These are phyloP conservation scores for Collybiopsis confluens DNA, from an alignment of 768 basidiomycete species.

Conservation along the genomic window DNA sequence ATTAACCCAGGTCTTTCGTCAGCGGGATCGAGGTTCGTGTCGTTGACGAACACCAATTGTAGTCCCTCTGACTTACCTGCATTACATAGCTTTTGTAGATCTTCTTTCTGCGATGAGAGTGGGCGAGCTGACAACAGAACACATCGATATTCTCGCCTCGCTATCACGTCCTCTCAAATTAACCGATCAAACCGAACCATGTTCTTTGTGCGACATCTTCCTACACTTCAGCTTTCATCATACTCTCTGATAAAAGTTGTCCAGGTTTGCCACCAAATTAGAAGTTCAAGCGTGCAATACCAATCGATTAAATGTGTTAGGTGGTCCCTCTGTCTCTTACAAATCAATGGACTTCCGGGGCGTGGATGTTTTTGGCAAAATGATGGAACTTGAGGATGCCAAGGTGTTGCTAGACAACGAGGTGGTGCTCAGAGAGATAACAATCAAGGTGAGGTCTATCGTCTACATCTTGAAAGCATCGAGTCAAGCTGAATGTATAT, in stretches of 20 bases:
- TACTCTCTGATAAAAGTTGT: background rate
- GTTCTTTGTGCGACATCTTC: slow-evolving; percentile 57
- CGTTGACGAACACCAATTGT: background rate
- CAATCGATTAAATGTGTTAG: slow-evolving; percentile 49
- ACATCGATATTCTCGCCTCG: slow-evolving; percentile 49
- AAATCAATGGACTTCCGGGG: slow-evolving; percentile 42
- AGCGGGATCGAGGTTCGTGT: slow-evolving; percentile 50
- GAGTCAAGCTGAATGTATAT: background rate
- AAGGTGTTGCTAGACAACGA: slow-evolving; percentile 46
- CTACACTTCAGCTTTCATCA: background rate
- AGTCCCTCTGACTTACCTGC: background rate
- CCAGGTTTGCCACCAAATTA: slow-evolving; percentile 69
- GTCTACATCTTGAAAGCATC: slow-evolving; percentile 1
- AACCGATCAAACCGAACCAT: slow-evolving; percentile 70
- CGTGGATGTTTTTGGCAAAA: slow-evolving; percentile 29
- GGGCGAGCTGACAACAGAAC: slow-evolving; percentile 50
- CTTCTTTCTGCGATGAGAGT: slow-evolving; percentile 88
- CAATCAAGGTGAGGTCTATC: slow-evolving; percentile 41
- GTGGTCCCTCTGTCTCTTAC: slow-evolving; percentile 29
- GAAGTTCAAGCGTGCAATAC: slow-evolving; percentile 77
- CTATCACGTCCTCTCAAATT: slow-evolving; percentile 59
- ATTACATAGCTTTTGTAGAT: slow-evolving; percentile 22
- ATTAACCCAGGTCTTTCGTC: slow-evolving; percentile 68
- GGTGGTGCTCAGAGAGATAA: slow-evolving; percentile 43
- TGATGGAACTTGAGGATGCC: slow-evolving; percentile 26